Conservation (phyloP, 2,329 filamentous ascomycete genomes). For the Aspergillus niger region DNA sequence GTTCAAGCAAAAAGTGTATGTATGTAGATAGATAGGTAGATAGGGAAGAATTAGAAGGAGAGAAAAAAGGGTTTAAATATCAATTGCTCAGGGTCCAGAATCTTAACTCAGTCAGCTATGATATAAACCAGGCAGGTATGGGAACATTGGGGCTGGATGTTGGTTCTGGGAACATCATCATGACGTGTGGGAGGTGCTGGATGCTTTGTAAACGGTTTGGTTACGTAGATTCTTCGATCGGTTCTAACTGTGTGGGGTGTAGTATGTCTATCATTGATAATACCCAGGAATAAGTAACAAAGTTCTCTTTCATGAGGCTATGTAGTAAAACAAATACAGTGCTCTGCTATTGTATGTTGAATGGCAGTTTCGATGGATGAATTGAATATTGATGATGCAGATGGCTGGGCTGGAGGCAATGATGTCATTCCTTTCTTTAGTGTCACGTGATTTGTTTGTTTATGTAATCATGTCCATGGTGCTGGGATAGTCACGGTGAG, state of each 20-base stretch:
- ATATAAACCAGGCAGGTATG: background rate
- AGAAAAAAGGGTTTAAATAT: background rate
- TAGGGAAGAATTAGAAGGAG: background rate
- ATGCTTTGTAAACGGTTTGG: background rate
- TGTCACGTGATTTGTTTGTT: background rate
- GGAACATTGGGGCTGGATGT: background rate
- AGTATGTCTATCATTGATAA: too few species aligned
- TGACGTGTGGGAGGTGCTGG: constrained; percentile 25
- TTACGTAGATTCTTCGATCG: background rate
- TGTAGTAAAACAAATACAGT: background rate
- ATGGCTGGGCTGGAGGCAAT: background rate
- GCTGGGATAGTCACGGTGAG: too few species aligned
- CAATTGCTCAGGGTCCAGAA: background rate
- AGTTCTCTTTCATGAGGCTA: too few species aligned
- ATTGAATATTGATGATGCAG: background rate
- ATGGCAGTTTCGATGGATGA: background rate
- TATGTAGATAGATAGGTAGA: background rate
- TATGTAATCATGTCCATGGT: too few species aligned
- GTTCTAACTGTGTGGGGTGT: background rate
- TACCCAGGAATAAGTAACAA: too few species aligned
- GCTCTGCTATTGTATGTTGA: background rate
- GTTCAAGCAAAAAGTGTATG: background rate
- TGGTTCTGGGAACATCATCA: constrained; percentile 30
- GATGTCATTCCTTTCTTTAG: background rate
- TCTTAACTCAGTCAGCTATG: background rate